These are phyloP conservation scores for Pseudozyma hubeiensis DNA, from an alignment of 1,284 basidiomycete genomes.

Conservation along the genomic window DNA sequence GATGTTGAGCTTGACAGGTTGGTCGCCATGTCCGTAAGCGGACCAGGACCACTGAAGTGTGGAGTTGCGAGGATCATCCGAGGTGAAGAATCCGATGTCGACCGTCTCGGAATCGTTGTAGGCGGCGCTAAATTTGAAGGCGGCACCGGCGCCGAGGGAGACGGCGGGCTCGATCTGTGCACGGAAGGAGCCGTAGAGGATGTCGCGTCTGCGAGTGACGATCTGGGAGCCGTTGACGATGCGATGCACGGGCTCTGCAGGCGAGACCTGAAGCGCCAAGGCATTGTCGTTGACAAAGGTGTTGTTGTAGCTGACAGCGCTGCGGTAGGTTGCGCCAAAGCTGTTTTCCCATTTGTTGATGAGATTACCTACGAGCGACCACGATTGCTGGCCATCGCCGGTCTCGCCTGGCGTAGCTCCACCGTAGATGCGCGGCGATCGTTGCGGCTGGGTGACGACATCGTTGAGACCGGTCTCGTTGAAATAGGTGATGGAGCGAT, in stretches of 20 bases:
- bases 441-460: constrained; percentile 42
- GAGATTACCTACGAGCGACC: constrained; percentile 53
- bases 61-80: constrained; percentile 42
- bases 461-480: constrained; percentile 55
- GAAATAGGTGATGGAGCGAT: constrained; percentile 61
- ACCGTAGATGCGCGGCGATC: constrained; percentile 51
- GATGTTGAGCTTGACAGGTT: constrained; percentile 50
- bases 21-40: constrained; percentile 32
- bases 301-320: constrained; percentile 56
- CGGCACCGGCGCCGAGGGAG: constrained; percentile 38
- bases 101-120: constrained; percentile 55
- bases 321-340: constrained; percentile 54
- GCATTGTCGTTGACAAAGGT: constrained; percentile 46
- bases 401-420: constrained; percentile 41
- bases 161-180: constrained; percentile 48
- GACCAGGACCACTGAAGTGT: constrained; percentile 56
- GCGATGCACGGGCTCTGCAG: constrained; percentile 37
- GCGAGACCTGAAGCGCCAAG: constrained; percentile 51
- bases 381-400: constrained; percentile 47
- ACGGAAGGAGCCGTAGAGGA: constrained; percentile 62
- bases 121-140: constrained; percentile 50
- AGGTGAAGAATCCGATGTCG: constrained; percentile 45
- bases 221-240: constrained; percentile 58
- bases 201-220: constrained; percentile 56
- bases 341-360: constrained; percentile 57